phyloP scores from a whole-genome alignment of 768 basidiomycete genomes.

The Serendipita sp. region DNA sequence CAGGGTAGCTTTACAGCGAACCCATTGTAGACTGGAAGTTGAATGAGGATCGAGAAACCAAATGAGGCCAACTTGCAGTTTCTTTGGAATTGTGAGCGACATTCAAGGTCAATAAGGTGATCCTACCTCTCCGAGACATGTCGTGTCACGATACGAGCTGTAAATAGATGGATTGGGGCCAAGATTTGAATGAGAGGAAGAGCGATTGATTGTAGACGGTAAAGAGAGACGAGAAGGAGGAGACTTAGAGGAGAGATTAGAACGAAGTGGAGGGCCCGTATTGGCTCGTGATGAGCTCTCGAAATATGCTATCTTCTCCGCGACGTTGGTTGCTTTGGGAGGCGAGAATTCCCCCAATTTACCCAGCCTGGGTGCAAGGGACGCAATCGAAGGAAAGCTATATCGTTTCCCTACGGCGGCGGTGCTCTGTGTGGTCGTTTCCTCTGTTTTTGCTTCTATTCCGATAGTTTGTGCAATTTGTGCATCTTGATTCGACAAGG shows the following conservation, averaged over 20 bases:
- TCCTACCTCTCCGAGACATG: background rate
- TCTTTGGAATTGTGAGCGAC: background rate
- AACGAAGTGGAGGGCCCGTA: background rate
- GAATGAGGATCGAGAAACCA: background rate
- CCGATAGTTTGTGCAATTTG: background rate
- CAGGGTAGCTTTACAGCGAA: conserved; percentile 1
- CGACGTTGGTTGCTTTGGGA: background rate
- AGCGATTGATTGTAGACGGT: background rate
- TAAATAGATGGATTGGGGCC: background rate
- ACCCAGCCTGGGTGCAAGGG: background rate
- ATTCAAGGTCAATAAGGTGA: background rate
- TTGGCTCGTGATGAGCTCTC: background rate
- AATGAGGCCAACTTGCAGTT: background rate
- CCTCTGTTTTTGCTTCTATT: background rate
- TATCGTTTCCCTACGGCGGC: background rate
- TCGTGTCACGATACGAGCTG: background rate
- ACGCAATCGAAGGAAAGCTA: background rate
- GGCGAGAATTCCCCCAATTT: background rate
- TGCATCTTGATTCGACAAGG: background rate
- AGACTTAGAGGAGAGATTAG: background rate
- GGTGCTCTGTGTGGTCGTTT: background rate
- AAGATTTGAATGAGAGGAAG: background rate
- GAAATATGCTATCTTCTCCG: background rate
- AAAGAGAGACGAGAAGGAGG: background rate
- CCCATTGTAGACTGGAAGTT: background rate